Evolutionary conservation across 768 basidiomycete genomes (phyloP), one percentile per base, ranked within the genome.

Genomic region (Phlebiopsis flavidoalba): DNA sequence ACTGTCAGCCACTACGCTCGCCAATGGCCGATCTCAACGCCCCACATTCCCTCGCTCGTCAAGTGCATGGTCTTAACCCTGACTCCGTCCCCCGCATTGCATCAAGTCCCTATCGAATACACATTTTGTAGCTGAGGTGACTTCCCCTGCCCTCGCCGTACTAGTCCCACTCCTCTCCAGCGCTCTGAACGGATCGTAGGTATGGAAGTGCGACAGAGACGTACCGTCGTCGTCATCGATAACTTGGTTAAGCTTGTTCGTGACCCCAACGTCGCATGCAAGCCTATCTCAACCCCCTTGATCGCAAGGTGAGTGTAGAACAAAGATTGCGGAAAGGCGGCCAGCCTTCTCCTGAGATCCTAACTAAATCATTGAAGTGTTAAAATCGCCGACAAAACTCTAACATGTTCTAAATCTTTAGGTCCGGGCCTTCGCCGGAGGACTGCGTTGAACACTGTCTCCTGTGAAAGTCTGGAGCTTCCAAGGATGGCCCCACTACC

Each of bases 61-160:
- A 91, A 93, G 74, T 93, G 93, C 75, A 98, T 98, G n/a, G 95
- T 83, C 89, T n/a, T 51, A 85, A 93, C 69, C 92, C 96, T 2
- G 85, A 88, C 61, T 81, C 91, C 31, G 95, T 97, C 15, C 85
- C n/a, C 95, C 5, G 86, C 87, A 33, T 96, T n/a, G 94, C 67
- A 94, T 98, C 82, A 98, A 98, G 78, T 85, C 93, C 19, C 81
- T 98, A 11, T 96, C 95, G 4, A 92, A 86, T 63, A 94, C 93
- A n/a, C 17, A 98, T 96, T 98, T 98, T 65, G 96, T 98, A 61
- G 91, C 95, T 56, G 96, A 98, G 76, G 93, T 98, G 66, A 97
- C 90, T 22, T 87, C 93, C 0, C 95, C 96, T n/a, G 93, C 95
- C 11, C 83, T 98, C 33, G 96, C 96, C 15, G 94, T 98, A 64